Evolutionary conservation across 2,329 filamentous ascomycete genomes (phyloP).

Genomic region (Aspergillus jensenii): DNA sequence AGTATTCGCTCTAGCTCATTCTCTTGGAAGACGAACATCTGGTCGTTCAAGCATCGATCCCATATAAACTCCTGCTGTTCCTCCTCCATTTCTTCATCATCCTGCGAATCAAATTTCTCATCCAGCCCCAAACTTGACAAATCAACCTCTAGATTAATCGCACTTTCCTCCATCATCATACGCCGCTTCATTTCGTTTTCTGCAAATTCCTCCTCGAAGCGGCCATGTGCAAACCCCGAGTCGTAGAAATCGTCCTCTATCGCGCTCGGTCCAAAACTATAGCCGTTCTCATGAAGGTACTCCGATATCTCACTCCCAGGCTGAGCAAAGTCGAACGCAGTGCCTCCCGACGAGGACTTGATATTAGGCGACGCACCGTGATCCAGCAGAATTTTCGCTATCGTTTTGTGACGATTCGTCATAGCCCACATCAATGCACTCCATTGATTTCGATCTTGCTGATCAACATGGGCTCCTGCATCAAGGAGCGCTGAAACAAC

Average conservation of each 20-base stretch:
- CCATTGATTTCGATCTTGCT: conserved; percentile 95
- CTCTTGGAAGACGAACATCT: conserved; percentile 99
- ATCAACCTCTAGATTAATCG: conserved; percentile 93
- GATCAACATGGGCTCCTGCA: conserved; percentile 84
- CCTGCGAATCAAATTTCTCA: conserved; percentile 81
- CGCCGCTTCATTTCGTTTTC: conserved; percentile 92
- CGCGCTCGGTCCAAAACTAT: conserved; percentile 54
- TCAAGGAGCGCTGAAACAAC: conserved; percentile 82
- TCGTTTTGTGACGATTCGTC: conserved; percentile 96
- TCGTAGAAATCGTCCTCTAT: conserved; percentile 84
- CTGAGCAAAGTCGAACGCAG: conserved; percentile 91
- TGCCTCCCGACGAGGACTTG: conserved; percentile 89
- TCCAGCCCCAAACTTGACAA: conserved; percentile 93
- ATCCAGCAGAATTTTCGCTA: conserved; percentile 88
- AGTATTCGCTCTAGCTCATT: conserved; percentile 87
- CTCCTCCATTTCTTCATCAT: conserved; percentile 85
- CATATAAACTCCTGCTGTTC: conserved; percentile 95
- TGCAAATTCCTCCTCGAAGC: conserved; percentile 95
- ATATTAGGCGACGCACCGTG: conserved; percentile 94
- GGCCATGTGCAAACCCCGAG: conserved; percentile 85
- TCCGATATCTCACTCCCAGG: conserved; percentile 96
- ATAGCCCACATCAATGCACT: conserved; percentile 99
- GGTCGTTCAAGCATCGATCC: conserved; percentile 90
- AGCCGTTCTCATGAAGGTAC: conserved; percentile 92
- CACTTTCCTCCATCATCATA: conserved; percentile 98